phyloP scores from a whole-genome alignment of 169 alveolate genomes.

The Plasmodium sp. region DNA sequence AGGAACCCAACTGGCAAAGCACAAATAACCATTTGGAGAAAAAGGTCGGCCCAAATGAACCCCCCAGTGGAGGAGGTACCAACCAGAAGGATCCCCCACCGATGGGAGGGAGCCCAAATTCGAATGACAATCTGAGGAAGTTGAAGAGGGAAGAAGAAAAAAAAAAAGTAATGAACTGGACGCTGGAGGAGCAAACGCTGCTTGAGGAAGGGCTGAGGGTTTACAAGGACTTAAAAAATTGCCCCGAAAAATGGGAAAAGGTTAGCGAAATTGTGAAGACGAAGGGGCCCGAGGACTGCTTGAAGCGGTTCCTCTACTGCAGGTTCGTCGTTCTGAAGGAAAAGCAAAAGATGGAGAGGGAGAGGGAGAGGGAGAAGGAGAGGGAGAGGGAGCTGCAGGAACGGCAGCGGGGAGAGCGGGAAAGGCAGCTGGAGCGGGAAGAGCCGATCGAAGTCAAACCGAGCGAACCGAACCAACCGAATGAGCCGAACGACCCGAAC shows the following conservation, averaged over 20 bases:
- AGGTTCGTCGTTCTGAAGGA: constrained; percentile 53
- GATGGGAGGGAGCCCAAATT: background rate
- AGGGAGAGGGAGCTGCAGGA: background rate
- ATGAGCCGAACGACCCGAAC: background rate
- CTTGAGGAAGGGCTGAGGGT: constrained; percentile 60
- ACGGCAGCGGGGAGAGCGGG: background rate
- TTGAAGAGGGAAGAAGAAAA: constrained; percentile 67
- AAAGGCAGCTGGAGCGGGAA: too few relatives aligned
- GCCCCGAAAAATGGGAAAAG: constrained; percentile 64
- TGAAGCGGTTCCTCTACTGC: constrained; percentile 68
- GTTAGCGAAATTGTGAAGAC: constrained; percentile 61
- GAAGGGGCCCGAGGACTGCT: constrained; percentile 42
- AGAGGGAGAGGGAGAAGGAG: too few relatives aligned
- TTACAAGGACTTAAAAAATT: constrained; percentile 61
- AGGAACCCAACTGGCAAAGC: background rate
- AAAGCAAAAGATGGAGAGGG: constrained; percentile 25
- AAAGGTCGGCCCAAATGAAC: background rate
- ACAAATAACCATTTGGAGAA: background rate
- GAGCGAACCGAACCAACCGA: background rate
- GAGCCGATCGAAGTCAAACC: background rate
- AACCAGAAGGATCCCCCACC: background rate
- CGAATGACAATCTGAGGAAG: constrained; percentile 34
- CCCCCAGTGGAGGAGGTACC: background rate
- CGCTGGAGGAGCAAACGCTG: constrained; percentile 42
- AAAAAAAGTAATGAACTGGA: constrained; percentile 70